Base-by-base conservation (phyloP, 305 asterid species). In the Fraxinus ornus region DNA sequence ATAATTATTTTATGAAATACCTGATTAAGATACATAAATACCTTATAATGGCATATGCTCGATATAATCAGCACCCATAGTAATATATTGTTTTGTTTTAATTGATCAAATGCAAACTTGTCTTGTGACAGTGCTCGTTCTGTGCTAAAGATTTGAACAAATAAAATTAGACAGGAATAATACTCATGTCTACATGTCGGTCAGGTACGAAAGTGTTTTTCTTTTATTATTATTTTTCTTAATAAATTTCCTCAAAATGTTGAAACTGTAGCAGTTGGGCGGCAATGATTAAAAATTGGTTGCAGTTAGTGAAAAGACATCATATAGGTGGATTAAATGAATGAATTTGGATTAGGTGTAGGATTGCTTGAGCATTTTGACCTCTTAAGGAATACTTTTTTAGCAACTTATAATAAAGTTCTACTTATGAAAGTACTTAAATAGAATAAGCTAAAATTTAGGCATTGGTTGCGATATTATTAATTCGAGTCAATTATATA, bases 261-360 rank as follows among this genome's bases (percentile, higher is more conserved):
- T 13, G 19, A 47, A 52, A 17, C 75, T 26, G 77, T 41, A 41
- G 62, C n/a, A 44, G 70, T 49, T 21, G 33, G 77, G 77, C 77
- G 70, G 70, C 78, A 39, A 79, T 44, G 77, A 70, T 68, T 79
- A 26, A 26, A 79, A 68, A 79, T 79, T 37, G 73, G 39, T 57
- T 41, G 77, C 66, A 68, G 82, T 39, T 79, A 39, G 41, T 66
- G 70, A 70, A 41, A 66, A 28, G 30, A 28, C 70, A 60, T 44
- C 66, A 79, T 70, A 26, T 41, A 6, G 68, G 32, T 72, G 44
- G 57, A 70, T 39, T 17, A 77, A 52, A 6, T 77, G 62, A 77
- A 55, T 15, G 62, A 77, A 55, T 15, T 41, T 70, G 19, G 75
- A 70, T 12, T 66, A 66, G 36, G 33, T 12, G 1, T 24, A 13